Evolutionary conservation across 1,284 basidiomycete species (phyloP).

Genomic region (Sporisorium iseilematis-ciliati): DNA sequence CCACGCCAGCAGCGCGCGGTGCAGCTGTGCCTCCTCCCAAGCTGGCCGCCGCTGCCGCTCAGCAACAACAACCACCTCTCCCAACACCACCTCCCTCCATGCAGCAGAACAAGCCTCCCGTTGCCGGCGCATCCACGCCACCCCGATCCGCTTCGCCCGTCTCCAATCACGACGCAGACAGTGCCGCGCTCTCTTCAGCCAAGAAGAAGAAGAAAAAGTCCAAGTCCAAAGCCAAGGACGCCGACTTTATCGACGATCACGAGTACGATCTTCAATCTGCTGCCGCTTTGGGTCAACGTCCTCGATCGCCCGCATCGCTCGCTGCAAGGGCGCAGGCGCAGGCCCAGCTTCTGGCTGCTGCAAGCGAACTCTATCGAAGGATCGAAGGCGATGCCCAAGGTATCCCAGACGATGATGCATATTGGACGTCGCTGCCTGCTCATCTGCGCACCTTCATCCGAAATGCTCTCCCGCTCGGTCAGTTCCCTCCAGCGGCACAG

Average conservation of each 20-base stretch:
- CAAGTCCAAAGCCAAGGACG: conserved; percentile 57
- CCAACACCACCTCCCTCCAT: conserved; percentile 25
- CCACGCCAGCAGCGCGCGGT: conserved; percentile 45
- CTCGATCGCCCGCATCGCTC: conserved; percentile 47
- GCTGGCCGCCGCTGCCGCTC: conserved; percentile 50
- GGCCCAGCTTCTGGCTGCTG: conserved; percentile 66
- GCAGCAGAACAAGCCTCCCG: conserved; percentile 24
- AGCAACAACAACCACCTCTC: conserved; percentile 21
- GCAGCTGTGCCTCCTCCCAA: conserved; percentile 43
- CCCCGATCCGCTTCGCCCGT: conserved; percentile 39
- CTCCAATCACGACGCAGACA: conserved; percentile 42
- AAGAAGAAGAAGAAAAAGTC: conserved; percentile 67
- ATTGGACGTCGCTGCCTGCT: conserved; percentile 75
- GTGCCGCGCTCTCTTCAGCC: conserved; percentile 32
- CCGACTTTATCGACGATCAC: conserved; percentile 47
- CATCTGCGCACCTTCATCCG: conserved; percentile 75
- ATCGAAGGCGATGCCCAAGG: conserved; percentile 68
- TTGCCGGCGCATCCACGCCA: conserved; percentile 43
- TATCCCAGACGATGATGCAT: conserved; percentile 73
- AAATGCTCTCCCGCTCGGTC: conserved; percentile 73
- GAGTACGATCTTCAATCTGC: conserved; percentile 47
- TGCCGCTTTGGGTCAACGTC: conserved; percentile 39
- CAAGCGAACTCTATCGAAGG: conserved; percentile 67
- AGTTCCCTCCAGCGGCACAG: conserved; percentile 58
- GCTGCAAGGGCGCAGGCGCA: conserved; percentile 65